Conservation (phyloP, 1,139 yeast species). For the Petasospora fabianii region DNA sequence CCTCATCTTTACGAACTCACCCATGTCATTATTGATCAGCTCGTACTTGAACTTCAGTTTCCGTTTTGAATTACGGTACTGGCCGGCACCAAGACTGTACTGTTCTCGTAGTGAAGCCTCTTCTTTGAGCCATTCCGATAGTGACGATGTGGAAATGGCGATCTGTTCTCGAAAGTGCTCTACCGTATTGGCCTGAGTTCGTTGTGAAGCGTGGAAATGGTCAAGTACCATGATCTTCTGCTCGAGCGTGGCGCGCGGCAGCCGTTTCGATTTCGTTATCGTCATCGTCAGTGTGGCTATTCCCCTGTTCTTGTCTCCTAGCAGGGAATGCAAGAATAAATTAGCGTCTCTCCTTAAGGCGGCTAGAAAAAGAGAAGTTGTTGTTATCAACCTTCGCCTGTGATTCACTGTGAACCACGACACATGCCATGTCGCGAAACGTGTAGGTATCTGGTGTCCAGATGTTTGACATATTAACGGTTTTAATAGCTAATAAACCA, state of each 20-base stretch:
- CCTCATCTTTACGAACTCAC: conserved; percentile 44
- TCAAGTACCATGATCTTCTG: conserved; percentile 55
- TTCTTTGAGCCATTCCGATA: conserved; percentile 57
- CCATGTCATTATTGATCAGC: conserved; percentile 57
- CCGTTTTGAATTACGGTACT: conserved; percentile 33
- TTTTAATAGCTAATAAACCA: too few species aligned
- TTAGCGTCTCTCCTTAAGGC: too few species aligned
- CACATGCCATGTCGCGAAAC: too few species aligned
- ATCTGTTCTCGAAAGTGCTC: conserved; percentile 45
- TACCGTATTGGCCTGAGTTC: conserved; percentile 58
- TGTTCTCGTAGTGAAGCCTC: conserved; percentile 47
- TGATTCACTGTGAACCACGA: too few species aligned
- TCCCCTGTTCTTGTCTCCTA: too few species aligned
- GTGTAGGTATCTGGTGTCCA: too few species aligned
- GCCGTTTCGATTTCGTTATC: conserved; percentile 8
- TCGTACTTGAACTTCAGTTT: conserved; percentile 53
- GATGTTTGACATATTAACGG: too few species aligned
- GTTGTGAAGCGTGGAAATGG: conserved; percentile 43
- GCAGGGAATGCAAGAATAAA: too few species aligned
- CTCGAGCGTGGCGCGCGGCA: conserved; percentile 55
- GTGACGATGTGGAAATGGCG: conserved; percentile 53
- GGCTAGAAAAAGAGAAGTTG: too few species aligned
- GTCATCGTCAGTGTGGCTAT: conserved; percentile 1
- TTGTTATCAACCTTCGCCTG: too few species aligned
- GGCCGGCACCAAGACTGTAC: conserved; percentile 27